Evolutionary conservation across 83 land plant genomes (phyloP).

Genomic region (Diphasiastrum complanatum): DNA sequence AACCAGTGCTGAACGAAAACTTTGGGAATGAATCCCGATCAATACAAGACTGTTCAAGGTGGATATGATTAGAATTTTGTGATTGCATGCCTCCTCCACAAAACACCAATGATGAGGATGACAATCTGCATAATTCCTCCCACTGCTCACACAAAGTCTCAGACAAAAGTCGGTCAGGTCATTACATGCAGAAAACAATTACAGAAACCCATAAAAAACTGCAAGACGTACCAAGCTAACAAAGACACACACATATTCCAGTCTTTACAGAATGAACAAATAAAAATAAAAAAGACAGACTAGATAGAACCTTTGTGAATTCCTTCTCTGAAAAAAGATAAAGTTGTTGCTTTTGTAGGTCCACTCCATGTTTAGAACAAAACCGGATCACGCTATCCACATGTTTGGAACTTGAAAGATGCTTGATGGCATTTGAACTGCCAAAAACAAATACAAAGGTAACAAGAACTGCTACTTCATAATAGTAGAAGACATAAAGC

Average conservation of each 20-base stretch:
- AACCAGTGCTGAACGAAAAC: conserved; percentile 2
- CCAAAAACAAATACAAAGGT: background rate
- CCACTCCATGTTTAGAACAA: conserved; percentile 18
- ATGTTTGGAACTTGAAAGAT: conserved; percentile 15
- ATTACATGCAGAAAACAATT: no score
- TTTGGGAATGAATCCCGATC: conserved; percentile 1
- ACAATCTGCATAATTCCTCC: conserved; percentile 16
- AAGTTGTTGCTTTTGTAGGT: conserved; percentile 5
- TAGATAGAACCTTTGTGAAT: conserved; percentile 13
- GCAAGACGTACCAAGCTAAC: no score
- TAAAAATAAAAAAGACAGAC: no score
- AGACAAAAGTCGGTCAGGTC: background rate
- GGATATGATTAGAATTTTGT: conserved; percentile 17
- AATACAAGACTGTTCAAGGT: background rate
- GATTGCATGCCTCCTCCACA: background rate
- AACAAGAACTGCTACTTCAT: background rate
- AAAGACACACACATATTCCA: no score
- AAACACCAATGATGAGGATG: conserved; percentile 2
- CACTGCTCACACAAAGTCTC: conserved; percentile 5
- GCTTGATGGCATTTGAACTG: conserved; percentile 18
- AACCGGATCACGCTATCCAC: conserved; percentile 2
- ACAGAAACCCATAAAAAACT: no score
- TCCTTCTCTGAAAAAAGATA: conserved; percentile 12
- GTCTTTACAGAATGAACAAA: no score
- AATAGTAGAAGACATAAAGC: background rate